A percentile compares a stretch with the other conserved stretches of the same genome.
phyloP scores from a whole-genome alignment of 1,284 basidiomycete genomes.

The Puccinia coronata region DNA sequence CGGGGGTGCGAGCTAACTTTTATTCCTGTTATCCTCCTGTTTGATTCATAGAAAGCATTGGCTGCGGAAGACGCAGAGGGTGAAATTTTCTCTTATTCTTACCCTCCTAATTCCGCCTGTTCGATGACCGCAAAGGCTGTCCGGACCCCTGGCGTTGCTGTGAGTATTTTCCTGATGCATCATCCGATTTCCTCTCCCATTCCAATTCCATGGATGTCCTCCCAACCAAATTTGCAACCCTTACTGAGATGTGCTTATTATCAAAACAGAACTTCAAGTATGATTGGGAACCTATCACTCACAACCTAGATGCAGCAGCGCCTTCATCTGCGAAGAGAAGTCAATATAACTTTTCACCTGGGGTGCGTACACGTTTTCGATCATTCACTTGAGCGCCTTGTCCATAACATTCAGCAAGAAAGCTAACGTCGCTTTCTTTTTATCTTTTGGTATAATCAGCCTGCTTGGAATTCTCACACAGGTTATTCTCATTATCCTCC shows the following conservation, averaged over 20 bases:
- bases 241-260: background rate
- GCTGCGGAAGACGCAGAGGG: background rate
- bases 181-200: background rate
- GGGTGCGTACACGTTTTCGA: background rate
- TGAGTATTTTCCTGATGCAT: background rate
- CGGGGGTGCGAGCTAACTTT: background rate
- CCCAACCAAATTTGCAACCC: background rate
- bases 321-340: background rate
- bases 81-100: slow-evolving; percentile 46
- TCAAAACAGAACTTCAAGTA: slow-evolving; percentile 5
- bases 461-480: background rate
- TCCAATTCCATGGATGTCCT: background rate
- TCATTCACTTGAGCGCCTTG: background rate
- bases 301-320: background rate
- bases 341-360: background rate
- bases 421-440: background rate
- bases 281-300: slow-evolving; percentile 16
- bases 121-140: slow-evolving; percentile 26
- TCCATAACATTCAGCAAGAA: background rate
- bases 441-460: background rate
- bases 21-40: background rate
- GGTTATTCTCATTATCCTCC: slow-evolving; percentile 10
- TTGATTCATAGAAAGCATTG: slow-evolving; percentile 7
- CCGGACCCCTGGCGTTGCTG: background rate
- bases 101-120: slow-evolving; percentile 34